These are phyloP conservation scores for Bassia scoparia DNA, from an alignment of 148 eudicot species.

Conservation along the genomic window DNA sequence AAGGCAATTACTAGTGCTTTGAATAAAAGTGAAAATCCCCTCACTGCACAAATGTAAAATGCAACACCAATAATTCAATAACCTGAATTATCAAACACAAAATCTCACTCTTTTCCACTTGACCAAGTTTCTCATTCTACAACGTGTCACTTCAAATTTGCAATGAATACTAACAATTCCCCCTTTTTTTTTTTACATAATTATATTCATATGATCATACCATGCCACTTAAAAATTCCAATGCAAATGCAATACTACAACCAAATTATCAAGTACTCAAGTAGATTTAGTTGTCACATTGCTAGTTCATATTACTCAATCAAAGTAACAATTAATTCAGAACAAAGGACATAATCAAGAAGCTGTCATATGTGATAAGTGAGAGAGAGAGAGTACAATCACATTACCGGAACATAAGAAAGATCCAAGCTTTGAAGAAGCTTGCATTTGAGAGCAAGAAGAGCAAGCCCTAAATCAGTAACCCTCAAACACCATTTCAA, in stretches of 20 bases:
- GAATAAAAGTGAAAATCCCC: no score
- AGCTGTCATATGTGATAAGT: no score
- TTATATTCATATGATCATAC: no score
- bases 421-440: conserved; percentile 63
- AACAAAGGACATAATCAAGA: no score
- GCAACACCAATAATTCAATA: background rate
- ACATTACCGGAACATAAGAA: conserved; percentile 75
- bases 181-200: no score
- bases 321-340: no score
- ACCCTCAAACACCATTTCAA: conserved; percentile 76
- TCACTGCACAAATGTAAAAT: no score
- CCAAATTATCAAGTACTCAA: no score
- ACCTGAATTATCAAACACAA: background rate
- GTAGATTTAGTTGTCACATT: background rate
- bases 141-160: background rate
- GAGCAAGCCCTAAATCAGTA: conserved; percentile 69
- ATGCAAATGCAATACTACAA: no score
- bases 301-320: background rate
- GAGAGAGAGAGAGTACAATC: no score
- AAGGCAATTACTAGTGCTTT: no score
- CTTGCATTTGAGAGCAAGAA: conserved; percentile 74
- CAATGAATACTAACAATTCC: no score
- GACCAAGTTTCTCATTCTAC: background rate
- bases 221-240: background rate
- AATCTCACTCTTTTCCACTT: background rate